A percentile compares a stretch with the other conserved stretches of the same genome.
Conservation (phyloP, 768 basidiomycete species). For the Rhizopogon rudus region DNA sequence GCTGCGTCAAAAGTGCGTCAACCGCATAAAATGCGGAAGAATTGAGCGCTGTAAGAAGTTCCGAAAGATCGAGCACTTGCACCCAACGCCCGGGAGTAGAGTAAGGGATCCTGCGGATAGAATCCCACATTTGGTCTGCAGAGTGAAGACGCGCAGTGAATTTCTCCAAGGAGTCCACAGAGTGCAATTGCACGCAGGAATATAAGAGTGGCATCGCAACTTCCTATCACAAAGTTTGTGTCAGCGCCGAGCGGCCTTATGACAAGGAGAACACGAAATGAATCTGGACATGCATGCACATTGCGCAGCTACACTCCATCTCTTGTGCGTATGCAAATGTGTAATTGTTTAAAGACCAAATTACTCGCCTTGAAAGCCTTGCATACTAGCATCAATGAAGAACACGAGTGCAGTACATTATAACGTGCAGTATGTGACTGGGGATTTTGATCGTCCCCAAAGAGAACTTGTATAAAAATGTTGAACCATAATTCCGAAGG, state of each 20-base stretch:
- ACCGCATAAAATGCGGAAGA: conserved; percentile 43
- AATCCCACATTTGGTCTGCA: conserved; percentile 83
- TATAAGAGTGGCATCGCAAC: conserved; percentile 66
- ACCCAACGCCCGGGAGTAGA: conserved; percentile 90
- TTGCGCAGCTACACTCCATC: background rate
- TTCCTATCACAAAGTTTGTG: conserved; percentile 37
- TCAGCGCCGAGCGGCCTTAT: conserved; percentile 3
- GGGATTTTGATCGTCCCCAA: conserved; percentile 5
- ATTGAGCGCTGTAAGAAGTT: conserved; percentile 37
- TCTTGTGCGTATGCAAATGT: conserved; percentile 1
- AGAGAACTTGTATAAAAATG: conserved; percentile 42
- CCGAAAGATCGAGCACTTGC: conserved; percentile 66
- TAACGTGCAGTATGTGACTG: conserved; percentile 5
- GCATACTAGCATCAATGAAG: conserved; percentile 33
- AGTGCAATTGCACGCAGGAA: conserved; percentile 41
- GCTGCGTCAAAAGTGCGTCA: conserved; percentile 56
- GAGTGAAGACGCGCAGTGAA: conserved; percentile 53
- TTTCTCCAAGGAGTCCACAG: conserved; percentile 41
- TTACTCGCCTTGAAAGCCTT: conserved; percentile 35
- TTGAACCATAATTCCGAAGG: conserved; percentile 70
- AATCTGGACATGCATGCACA: background rate
- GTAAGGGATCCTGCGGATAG: conserved; percentile 80
- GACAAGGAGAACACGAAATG: conserved; percentile 1
- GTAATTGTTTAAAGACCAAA: background rate
- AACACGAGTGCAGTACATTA: conserved; percentile 9